Percentiles rank a stretch among this genome's conserved stretches.
phyloP scores from a whole-genome alignment of 164 flowering plant species.

The Saururus chinensis region DNA sequence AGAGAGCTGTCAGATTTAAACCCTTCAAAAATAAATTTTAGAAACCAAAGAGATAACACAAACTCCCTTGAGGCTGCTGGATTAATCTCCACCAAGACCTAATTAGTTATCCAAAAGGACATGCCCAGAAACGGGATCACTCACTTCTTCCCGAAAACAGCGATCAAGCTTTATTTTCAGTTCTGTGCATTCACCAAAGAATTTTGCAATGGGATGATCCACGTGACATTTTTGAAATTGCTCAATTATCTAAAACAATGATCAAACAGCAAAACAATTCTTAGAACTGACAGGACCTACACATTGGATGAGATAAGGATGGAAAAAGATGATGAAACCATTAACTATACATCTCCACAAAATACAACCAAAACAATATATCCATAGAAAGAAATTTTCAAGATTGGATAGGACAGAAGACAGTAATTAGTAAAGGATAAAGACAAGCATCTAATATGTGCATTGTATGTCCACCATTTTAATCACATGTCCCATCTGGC shows the following conservation, averaged over 20 bases:
- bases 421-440: too few species aligned
- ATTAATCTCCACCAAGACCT: too few species aligned
- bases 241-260: conserved; percentile 59
- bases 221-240: conserved; percentile 77
- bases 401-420: neutral
- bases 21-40: too few species aligned
- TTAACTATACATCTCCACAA: neutral
- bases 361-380: neutral
- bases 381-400: neutral
- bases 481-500: too few species aligned
- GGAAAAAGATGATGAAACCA: neutral
- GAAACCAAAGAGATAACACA: too few species aligned
- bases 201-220: conserved; percentile 80
- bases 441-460: too few species aligned
- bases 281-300: neutral
- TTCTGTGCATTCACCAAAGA: conserved; percentile 78
- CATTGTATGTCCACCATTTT: neutral
- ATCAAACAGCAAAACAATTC: neutral
- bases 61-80: too few species aligned
- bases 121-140: conserved; percentile 7
- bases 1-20: too few species aligned
- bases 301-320: neutral
- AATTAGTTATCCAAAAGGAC: too few species aligned
- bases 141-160: conserved; percentile 81
- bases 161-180: conserved; percentile 85